Evolutionary conservation across 2,329 filamentous ascomycete genomes (phyloP), one percentile per base, ranked within the genome.

Genomic region (Xylaria arbuscula): DNA sequence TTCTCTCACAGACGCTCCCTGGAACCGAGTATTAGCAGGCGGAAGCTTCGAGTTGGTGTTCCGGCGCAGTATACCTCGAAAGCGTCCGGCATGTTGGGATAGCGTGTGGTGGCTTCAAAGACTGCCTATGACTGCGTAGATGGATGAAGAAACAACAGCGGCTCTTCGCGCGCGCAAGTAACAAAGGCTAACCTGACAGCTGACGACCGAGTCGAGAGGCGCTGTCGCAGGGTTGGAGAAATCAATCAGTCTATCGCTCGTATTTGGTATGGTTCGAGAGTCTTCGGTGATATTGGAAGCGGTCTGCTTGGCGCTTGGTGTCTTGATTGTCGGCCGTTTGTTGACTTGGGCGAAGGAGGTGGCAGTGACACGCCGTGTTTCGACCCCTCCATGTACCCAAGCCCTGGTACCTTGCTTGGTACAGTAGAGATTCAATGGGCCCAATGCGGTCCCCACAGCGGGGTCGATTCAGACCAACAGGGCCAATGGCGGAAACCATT

Each of bases 1-100:
- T 84, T 98, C 95, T 80, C 90, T 87, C 55, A 90, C 89, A 68
- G 93, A 93, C 74, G 95, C 95, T 79, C 95, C 96, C 92, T 97
- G 76, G 54, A 70, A 64, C 55, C 53, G 13, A 50, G 59, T 53
- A 71, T 72, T 67, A 72, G 57, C 42, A 54, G 36, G 24, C 15
- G 36, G 22, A 36, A 22, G 36, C 5, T 38, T 57, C 24, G 36
- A 28, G 28, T 11, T 42, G 42, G 8, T 19, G 24, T 7, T 24
- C 15, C 1, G n/a, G 53, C 28, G 28, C 24, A 40, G 45, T 38
- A 45, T 70, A 80, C 78, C 71, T 80, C 79, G 67, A 79, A 76
- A 69, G 76, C 76, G 17, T 78, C 77, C 67, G 77, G 74, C 77
- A 79, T 77, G 4, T 66, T 17, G 4, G 9, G 17, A 1, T 32